Evolutionary conservation across 441 rosid genomes (phyloP), one percentile per base, ranked within the genome.

Genomic region (Populus hybrid): DNA sequence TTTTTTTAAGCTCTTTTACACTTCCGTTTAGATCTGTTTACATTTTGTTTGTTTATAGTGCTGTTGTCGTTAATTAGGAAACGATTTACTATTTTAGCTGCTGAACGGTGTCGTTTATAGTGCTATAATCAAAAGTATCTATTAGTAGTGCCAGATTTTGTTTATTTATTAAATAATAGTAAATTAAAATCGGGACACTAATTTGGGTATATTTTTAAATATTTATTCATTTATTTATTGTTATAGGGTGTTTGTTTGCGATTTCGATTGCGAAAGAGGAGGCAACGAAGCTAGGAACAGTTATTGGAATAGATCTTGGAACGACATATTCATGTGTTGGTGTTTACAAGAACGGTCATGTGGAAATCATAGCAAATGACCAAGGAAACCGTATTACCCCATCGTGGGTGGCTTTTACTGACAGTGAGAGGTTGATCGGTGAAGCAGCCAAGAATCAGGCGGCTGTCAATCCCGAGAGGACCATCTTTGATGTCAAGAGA

Each of bases 341-440:
- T 87, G 99, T 96, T 69, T 96, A 94, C 89, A 96, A 93, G 87
- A 93, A 93, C 38, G 99, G 99, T 34, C 98, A 96, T 84, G 98
- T 96, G 1, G 99, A 96, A 75, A 96, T 96, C 84, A 92, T 94
- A 84, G 98, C 99, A 69, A 96, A 96, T 81, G 99, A 96, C 87
- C 99, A 96, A 84, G 98, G 99, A 20, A 96, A 96, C 86, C 94
- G 98, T 83, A 94, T 96, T 57, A 96, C 99, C 63, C 97, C 98
- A 21, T 94, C 98, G 0, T 95, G 97, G 99, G 99, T 95, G 16
- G 99, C 86, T 76, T 95, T 95, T 90, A 93, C 99, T 0, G 99
- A 95, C 46, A 76, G 86, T 32, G 99, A 95, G 88, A 93, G 99
- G 84, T 82, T 95, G 76, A 93, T 95, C 3, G 99, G 99, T 81